Conservation (phyloP, 352 stramenopile species). For the Thraustochytrium striatum region DNA sequence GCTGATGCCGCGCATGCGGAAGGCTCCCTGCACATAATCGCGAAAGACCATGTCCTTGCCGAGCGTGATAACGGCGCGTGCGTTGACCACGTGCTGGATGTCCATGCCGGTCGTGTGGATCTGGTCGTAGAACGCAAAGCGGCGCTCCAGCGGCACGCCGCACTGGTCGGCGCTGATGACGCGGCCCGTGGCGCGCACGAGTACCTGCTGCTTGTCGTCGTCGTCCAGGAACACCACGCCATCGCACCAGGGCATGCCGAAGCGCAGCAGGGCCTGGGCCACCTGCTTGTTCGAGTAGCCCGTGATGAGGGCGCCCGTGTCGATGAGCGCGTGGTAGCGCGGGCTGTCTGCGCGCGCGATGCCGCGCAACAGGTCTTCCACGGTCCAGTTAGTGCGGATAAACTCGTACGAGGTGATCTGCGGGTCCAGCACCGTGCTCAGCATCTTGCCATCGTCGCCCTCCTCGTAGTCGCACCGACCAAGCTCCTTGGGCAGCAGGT, state of each 20-base stretch:
- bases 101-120: slow-evolving; percentile 88
- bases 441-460: slow-evolving; percentile 94
- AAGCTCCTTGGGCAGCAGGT: slow-evolving; percentile 96
- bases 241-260: slow-evolving; percentile 71
- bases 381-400: slow-evolving; percentile 50
- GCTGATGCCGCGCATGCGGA: slow-evolving; percentile 81
- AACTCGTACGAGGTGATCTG: slow-evolving; percentile 36
- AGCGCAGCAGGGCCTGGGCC: slow-evolving; percentile 68
- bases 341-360: slow-evolving; percentile 53
- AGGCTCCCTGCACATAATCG: slow-evolving; percentile 83
- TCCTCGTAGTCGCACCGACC: slow-evolving; percentile 96
- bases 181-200: slow-evolving; percentile 88
- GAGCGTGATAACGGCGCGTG: slow-evolving; percentile 77
- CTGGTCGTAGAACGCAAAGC: slow-evolving; percentile 88
- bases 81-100: slow-evolving; percentile 81
- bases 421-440: slow-evolving; percentile 32
- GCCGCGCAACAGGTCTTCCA: slow-evolving; percentile 46
- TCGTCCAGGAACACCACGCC: slow-evolving; percentile 83
- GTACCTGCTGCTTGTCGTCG: slow-evolving; percentile 79
- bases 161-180: slow-evolving; percentile 85
- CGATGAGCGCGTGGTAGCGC: slow-evolving; percentile 78
- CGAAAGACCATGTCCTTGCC: slow-evolving; percentile 95
- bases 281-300: slow-evolving; percentile 81
- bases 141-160: slow-evolving; percentile 70
- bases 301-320: slow-evolving; percentile 82